Evolutionary conservation across 2,329 filamentous ascomycete genomes (phyloP).

Genomic region (Aspergillus quadrilineatus): DNA sequence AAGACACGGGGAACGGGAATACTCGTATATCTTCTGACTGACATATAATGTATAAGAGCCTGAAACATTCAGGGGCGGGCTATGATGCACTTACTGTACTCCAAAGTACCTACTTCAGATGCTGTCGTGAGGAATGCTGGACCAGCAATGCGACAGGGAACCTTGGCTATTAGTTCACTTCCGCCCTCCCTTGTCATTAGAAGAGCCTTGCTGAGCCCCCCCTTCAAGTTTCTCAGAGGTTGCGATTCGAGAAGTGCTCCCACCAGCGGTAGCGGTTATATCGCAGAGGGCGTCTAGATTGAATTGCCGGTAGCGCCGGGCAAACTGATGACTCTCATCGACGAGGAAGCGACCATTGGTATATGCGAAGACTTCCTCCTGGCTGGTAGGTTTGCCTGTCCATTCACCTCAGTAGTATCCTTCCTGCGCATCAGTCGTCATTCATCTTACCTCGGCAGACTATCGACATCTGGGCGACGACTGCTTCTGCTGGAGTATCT

Average conservation of each 20-base stretch:
- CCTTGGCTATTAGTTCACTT: constrained; percentile 23
- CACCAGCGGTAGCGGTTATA: constrained; percentile 16
- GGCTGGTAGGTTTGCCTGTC: constrained; percentile 23
- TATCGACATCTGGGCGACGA: too few relatives aligned
- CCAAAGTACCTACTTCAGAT: constrained; percentile 24
- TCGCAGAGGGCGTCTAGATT: constrained; percentile 25
- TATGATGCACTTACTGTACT: constrained; percentile 23
- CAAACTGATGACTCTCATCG: constrained; percentile 25
- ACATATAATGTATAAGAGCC: neutral
- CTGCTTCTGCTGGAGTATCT: too few relatives aligned
- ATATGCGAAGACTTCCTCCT: constrained; percentile 27
- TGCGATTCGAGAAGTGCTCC: constrained; percentile 15
- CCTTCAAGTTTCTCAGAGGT: constrained; percentile 34
- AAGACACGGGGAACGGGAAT: constrained; percentile 29
- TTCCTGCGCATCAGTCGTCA: too few relatives aligned
- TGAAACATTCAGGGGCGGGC: neutral
- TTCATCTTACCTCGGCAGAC: too few relatives aligned
- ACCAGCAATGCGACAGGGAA: constrained; percentile 22
- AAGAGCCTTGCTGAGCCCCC: constrained; percentile 27
- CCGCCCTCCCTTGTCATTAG: constrained; percentile 26
- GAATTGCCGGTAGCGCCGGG: constrained; percentile 25
- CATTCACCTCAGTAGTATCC: neutral
- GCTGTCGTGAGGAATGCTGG: constrained; percentile 23
- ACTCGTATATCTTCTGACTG: constrained; percentile 22
- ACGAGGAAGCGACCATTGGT: constrained; percentile 31